Base-by-base conservation (phyloP, 2,329 filamentous ascomycete species). In the Scedosporium boydii region DNA sequence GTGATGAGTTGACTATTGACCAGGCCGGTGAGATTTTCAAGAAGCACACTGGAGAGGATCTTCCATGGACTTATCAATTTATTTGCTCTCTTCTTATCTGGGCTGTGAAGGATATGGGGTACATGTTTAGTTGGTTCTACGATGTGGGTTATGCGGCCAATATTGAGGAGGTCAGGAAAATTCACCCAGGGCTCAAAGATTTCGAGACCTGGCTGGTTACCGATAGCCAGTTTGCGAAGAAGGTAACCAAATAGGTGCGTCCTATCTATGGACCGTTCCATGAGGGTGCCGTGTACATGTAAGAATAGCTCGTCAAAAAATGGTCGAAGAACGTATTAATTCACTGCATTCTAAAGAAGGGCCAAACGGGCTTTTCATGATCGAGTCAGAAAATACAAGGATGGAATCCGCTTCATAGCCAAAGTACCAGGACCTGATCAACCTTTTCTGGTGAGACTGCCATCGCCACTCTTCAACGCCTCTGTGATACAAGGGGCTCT, bases 121-220 rank as follows among this genome's bases (percentile, higher is more conserved):
- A 63, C 27, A 76, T 77, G 74, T 75, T 76, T 26, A 62, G 65
- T 21, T 78, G 73, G 68, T 76, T 78, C 59, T 64, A 69, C 23
- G 66, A 69, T 12, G 70, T 72, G 16, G 74, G 74, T 2, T 77
- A 73, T 26, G 70, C 65, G 1, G 76, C 70, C 1, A 69, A 77
- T 55, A 68, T 77, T 6, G 18, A 64, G 27, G 65, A 67, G 4
- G 29, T 72, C 61, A 68, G 59, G 63, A 67, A 66, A 63, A 62
- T 69, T 2, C 64, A 73, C 48, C 71, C 71, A 1, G 69, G 58
- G 6, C 53, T 74, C 2, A 67, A 67, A 66, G 66, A 67, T 27
- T 68, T 73, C 14, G 64, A 64, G n/a, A 66, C 63, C 5, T 74
- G 70, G 68, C 58, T 69, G 58, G 18, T 27, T 3, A 10, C 18